A percentile compares a stretch with the other conserved stretches of the same genome.
phyloP scores from a whole-genome alignment of 2,329 filamentous ascomycete genomes.

The Pseudocercospora pini-densiflorae region DNA sequence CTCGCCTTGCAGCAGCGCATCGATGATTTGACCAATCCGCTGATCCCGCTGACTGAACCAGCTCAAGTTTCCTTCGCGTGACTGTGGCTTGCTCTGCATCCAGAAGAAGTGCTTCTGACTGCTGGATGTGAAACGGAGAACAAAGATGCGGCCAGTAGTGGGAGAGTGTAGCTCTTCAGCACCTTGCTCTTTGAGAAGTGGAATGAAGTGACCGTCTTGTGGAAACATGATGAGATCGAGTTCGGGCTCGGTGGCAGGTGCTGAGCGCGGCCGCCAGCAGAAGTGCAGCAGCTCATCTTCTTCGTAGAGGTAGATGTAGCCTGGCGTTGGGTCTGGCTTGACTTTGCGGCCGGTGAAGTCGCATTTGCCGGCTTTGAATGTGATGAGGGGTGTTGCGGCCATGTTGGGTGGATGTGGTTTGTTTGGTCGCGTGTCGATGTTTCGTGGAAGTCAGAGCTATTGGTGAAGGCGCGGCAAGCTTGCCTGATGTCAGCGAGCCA shows the following conservation, averaged over 20 bases:
- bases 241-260: constrained; percentile 72
- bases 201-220: constrained; percentile 81
- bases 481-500: not conserved
- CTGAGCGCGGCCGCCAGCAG: constrained; percentile 87
- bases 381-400: constrained; percentile 85
- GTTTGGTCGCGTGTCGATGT: not conserved
- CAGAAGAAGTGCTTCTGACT: constrained; percentile 93
- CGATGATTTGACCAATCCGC: constrained; percentile 86
- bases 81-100: constrained; percentile 90
- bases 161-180: constrained; percentile 65
- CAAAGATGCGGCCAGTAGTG: constrained; percentile 86
- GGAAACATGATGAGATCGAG: constrained; percentile 95
- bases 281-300: constrained; percentile 97
- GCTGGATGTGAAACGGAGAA: constrained; percentile 90
- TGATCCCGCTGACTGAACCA: constrained; percentile 85
- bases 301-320: constrained; percentile 89
- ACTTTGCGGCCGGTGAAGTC: constrained; percentile 67
- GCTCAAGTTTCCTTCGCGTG: constrained; percentile 68
- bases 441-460: constrained; percentile 5
- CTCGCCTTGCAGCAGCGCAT: constrained; percentile 83
- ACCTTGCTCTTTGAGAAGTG: constrained; percentile 49
- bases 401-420: constrained; percentile 55
- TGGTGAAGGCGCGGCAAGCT: not conserved
- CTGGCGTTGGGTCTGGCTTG: constrained; percentile 71
- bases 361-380: constrained; percentile 94